phyloP scores from a whole-genome alignment of 345 rosid genomes.

The Eucalyptus regnans region DNA sequence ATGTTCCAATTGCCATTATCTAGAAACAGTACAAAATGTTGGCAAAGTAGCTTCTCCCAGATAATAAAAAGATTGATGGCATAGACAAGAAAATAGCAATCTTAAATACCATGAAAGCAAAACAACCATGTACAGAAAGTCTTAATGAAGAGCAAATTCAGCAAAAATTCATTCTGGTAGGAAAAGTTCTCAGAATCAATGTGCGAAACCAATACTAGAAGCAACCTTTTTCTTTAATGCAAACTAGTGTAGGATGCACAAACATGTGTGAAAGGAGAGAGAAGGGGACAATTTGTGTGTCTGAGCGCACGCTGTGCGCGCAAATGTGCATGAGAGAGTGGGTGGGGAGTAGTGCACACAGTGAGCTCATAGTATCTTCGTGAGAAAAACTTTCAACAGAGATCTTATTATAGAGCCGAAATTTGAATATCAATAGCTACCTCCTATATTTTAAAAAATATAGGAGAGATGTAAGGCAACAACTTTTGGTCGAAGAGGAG shows the following conservation, averaged over 20 bases:
- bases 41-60: background rate
- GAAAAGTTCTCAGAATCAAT: background rate
- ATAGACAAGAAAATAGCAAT: background rate
- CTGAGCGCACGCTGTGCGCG: background rate
- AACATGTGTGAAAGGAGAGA: background rate
- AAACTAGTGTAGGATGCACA: background rate
- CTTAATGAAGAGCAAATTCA: background rate
- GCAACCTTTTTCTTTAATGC: background rate
- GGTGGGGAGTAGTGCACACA: background rate
- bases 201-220: background rate
- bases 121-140: background rate
- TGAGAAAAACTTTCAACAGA: background rate
- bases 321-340: background rate
- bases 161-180: background rate
- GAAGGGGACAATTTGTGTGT: background rate
- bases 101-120: background rate
- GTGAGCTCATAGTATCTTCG: background rate
- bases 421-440: background rate
- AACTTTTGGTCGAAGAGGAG: background rate
- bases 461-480: background rate
- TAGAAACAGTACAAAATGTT: slow-evolving; percentile 17
- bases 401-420: background rate
- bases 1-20: slow-evolving; percentile 97
- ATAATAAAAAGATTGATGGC: background rate
- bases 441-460: background rate